Percentiles rank a stretch among this genome's conserved stretches.
Conservation (phyloP, 2,329 filamentous ascomycete genomes). For the Rosellinia necatrix region DNA sequence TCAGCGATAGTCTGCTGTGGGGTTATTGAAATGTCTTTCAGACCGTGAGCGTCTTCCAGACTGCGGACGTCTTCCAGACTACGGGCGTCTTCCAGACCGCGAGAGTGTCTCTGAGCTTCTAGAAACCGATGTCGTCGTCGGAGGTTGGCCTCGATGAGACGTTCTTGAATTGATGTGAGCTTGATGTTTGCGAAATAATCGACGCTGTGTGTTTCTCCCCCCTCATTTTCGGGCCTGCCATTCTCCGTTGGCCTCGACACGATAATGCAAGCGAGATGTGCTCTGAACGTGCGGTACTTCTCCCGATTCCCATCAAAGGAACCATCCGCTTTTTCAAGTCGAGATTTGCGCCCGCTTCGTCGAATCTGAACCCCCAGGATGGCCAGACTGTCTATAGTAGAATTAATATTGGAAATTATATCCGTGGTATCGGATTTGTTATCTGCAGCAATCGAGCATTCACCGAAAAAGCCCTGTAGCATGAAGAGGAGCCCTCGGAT, state of each 20-base stretch:
- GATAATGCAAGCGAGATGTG: slow-evolving; percentile 7
- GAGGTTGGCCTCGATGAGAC: slow-evolving; percentile 7
- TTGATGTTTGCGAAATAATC: slow-evolving; percentile 5
- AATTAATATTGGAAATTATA: slow-evolving; percentile 6
- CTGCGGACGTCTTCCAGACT: too few species aligned
- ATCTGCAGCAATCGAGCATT: slow-evolving; percentile 3
- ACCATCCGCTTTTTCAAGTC: neutral
- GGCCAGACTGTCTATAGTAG: slow-evolving; percentile 2
- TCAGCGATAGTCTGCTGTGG: neutral
- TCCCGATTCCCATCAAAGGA: slow-evolving; percentile 6
- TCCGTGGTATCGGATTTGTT: neutral
- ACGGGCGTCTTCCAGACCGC: too few species aligned
- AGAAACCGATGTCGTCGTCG: slow-evolving; percentile 1
- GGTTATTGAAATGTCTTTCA: neutral
- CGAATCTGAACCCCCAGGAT: slow-evolving; percentile 5
- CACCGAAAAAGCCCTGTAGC: neutral
- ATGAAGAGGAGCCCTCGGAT: slow-evolving; percentile 3
- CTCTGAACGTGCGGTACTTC: neutral
- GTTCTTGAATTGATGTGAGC: slow-evolving; percentile 4
- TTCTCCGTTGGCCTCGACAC: neutral
- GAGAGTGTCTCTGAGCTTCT: slow-evolving; percentile 4
- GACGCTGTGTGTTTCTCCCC: neutral
- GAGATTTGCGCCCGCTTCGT: neutral
- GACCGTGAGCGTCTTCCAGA: too few species aligned
- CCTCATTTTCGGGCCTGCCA: neutral